Evolutionary conservation across 129 eudicot genomes (phyloP), one percentile per base, ranked within the genome.

Genomic region (Centrapalus pauciflorus): DNA sequence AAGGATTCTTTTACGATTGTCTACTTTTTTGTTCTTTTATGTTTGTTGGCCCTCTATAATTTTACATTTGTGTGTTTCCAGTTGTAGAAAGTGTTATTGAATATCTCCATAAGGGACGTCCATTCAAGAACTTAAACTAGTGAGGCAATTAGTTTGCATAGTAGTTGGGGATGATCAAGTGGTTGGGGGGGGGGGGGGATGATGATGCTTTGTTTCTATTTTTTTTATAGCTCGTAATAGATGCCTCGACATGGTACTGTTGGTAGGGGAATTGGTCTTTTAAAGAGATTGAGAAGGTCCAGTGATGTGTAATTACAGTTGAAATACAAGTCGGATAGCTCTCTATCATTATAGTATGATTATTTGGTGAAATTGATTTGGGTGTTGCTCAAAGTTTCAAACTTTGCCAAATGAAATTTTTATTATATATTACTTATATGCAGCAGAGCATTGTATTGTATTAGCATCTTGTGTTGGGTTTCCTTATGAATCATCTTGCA

Each of bases 21-120:
- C 71, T 52, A 37, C 77, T 54, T 73, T 70, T 74, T 34, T 75
- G 79, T 65, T 43, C 37, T 56, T 74, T 55, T 74, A 54, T 66
- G 61, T 67, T 43, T 60, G 40, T 16, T 48, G 1, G 63, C 13
- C 23, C 54, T 66, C 68, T 16, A n/a, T 74, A 68, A 29, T 73
- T 71, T 40, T 28, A 45, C 41, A 28, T 41, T 41, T 57, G 69
- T 46, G 74, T 29, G 62, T 57, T 66, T 75, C 68, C 62, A 46
- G 79, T 75, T 75, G 72, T 75, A 66, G 68, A 66, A 65, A 55
- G 67, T 55, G 78, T 67, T 3, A 52, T 52, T 67, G 51, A 32
- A 57, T 16, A 57, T 41, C 19, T 30, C 43, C 34, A 33, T 57
- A 57, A 27, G 43, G 64, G 43, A 57, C 64, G 41, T 57, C 7